Base-by-base conservation (phyloP, 2,329 filamentous ascomycete species). In the Cladobotryum mycophilum region DNA sequence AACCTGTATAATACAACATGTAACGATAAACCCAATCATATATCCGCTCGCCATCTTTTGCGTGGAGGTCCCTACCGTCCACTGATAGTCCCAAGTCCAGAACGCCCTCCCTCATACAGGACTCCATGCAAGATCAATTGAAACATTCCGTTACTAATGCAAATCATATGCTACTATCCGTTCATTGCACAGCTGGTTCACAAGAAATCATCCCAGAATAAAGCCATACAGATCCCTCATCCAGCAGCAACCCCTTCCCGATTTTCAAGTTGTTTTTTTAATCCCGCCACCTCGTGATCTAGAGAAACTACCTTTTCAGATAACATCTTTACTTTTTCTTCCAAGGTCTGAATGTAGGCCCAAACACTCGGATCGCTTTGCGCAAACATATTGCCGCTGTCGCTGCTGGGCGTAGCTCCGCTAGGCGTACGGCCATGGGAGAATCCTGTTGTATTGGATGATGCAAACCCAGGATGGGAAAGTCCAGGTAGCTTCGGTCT, bases 271-370 rank as follows among this genome's bases (percentile, higher is more conserved):
- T 67, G 65, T 47, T 65, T 67, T 55, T 66, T 69, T 42, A 70
- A 51, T 6, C 52, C 55, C 12, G 60, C 55, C 25, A 70, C 64
- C 47, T 68, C 65, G 18, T 67, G 59, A 37, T 69, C 67, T 15
- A 70, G 61, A 42, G 56, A 57, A 7, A 56, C 49, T 13, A 70
- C 62, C 52, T 64, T 68, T 8, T 71, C 68, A 2, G 63, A 60
- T 17, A 71, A 55, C 30, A 56, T 57, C 54, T 70, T 71, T 45
- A 71, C 60, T 54, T 68, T 70, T 12, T 81, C 78, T 61, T 92
- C 87, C 45, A 92, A 72, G 15, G 76, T 77, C 51, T 88, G 82
- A 34, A 91, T 80, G 60, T 89, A 89, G 4, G 76, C 71, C 85
- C 85, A 89, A 8, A 91, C 71, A 40, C 82, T 83, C 55, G 81